phyloP scores from a whole-genome alignment of 768 basidiomycete species.

The Phaffia tasmanica region DNA sequence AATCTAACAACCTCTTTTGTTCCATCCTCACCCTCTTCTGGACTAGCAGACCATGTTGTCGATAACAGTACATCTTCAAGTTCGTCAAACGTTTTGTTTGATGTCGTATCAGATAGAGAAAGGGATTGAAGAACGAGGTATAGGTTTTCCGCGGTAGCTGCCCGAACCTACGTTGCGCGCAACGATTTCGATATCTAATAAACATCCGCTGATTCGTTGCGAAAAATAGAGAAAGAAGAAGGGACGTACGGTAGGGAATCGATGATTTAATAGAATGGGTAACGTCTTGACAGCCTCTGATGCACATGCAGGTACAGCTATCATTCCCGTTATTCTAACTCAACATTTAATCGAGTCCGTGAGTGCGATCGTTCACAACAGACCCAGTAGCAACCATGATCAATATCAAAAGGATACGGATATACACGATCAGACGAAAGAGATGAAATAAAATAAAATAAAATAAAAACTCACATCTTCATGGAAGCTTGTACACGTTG shows the following conservation, averaged over 20 bases:
- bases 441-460: constrained; percentile 17
- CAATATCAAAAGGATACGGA: neutral
- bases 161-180: constrained; percentile 51
- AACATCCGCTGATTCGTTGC: too few relatives aligned
- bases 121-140: constrained; percentile 64
- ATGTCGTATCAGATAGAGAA: constrained; percentile 41
- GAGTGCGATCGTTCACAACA: neutral
- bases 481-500: constrained; percentile 68
- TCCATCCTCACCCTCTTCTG: too few relatives aligned
- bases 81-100: neutral
- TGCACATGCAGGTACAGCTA: constrained; percentile 47
- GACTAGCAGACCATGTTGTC: constrained; percentile 23
- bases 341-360: neutral
- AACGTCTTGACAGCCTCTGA: constrained; percentile 44
- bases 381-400: neutral
- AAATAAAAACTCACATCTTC: constrained; percentile 55
- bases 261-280: constrained; percentile 57
- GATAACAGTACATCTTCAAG: constrained; percentile 26
- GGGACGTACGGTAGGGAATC: constrained; percentile 59
- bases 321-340: constrained; percentile 34
- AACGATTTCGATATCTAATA: neutral
- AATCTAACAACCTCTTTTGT: too few relatives aligned
- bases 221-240: neutral
- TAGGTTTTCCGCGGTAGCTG: constrained; percentile 68
- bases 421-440: neutral